Base-by-base conservation (phyloP, 148 eudicot species). In the Arbutus unedo region DNA sequence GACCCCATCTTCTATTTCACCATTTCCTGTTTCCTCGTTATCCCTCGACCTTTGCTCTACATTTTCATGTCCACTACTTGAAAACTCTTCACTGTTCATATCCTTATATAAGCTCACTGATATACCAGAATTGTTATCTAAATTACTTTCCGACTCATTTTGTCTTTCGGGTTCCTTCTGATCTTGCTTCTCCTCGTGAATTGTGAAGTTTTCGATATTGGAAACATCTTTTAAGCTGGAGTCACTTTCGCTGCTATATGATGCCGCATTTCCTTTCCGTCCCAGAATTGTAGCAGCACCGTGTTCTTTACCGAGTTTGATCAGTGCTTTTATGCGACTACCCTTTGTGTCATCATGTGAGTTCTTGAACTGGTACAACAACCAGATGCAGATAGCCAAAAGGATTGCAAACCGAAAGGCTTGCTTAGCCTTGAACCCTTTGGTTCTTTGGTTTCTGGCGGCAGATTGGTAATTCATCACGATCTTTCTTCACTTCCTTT, bases 301-400 rank as follows among this genome's bases (percentile, higher is more conserved):
- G 44, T 25, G 44, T 11, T 31, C 71, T 38, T 25, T 16, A 25
- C 18, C 71, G 6, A 25, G 16, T 66, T 66, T 31, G 2, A 66
- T 66, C 10, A 10, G 71, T 25, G 31, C 16, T 11, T 66, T 25
- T 11, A 66, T 66, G 16, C 7, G 44, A 3, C 31, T 66, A 7
- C 31, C 16, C 71, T 31, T 66, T 4, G 44, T 66, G 14, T 38
- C 31, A 13, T 2, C 16, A 38, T 31, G 44, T 31, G 44, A 31
- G 71, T 66, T 31, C 71, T 66, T 66, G 71, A 4, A 66, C 71
- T 66, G 71, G 44, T 66, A 66, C 71, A 66, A 38, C 71, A 66
- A 66, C 71, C 71, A 66, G 71, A 66, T 25, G 71, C 44, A 66
- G 18, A 66, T 31, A 66, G 71, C 71, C 44, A 13, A 66, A 66